These are phyloP conservation scores for Mortierella sp. DNA, from an alignment of 371 early-diverging fungal species.

Conservation along the genomic window DNA sequence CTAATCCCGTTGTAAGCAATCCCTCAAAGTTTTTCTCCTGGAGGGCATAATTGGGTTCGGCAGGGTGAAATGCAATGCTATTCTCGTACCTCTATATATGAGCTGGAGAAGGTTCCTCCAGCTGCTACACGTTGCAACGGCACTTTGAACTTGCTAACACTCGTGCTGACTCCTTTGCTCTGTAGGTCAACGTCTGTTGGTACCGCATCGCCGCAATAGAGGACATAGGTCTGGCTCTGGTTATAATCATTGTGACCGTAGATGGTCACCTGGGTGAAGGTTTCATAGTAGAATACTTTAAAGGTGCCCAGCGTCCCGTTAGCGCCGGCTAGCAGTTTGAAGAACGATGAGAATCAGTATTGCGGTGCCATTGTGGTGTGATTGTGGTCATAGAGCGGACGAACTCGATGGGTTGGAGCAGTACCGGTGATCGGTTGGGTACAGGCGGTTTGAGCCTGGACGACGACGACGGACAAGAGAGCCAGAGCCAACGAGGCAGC, in stretches of 20 bases:
- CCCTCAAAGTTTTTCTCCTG: too few relatives aligned
- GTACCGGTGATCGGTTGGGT: too few relatives aligned
- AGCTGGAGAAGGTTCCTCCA: constrained; percentile 18
- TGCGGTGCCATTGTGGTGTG: too few relatives aligned
- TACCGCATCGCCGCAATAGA: constrained; percentile 12
- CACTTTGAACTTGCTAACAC: neutral
- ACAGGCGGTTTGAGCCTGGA: neutral
- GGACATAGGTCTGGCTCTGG: constrained; percentile 11
- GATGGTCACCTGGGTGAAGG: constrained; percentile 16
- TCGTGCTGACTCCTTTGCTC: neutral
- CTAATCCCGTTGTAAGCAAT: too few relatives aligned
- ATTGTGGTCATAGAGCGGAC: too few relatives aligned
- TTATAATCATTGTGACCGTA: neutral
- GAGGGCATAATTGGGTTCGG: too few relatives aligned
- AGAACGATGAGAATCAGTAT: neutral
- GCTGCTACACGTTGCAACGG: constrained; percentile 13
- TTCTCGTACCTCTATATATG: constrained; percentile 37
- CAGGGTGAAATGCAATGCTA: neutral
- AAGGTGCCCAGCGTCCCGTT: constrained; percentile 7
- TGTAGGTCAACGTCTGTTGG: neutral
- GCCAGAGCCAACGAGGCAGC: constrained; percentile 1
- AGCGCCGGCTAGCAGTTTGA: neutral
- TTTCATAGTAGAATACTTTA: neutral
- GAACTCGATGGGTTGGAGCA: too few relatives aligned
- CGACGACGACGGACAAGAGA: constrained; percentile 1